phyloP scores from a whole-genome alignment of 2,329 filamentous ascomycete genomes.

The Elsinoe necatrix region DNA sequence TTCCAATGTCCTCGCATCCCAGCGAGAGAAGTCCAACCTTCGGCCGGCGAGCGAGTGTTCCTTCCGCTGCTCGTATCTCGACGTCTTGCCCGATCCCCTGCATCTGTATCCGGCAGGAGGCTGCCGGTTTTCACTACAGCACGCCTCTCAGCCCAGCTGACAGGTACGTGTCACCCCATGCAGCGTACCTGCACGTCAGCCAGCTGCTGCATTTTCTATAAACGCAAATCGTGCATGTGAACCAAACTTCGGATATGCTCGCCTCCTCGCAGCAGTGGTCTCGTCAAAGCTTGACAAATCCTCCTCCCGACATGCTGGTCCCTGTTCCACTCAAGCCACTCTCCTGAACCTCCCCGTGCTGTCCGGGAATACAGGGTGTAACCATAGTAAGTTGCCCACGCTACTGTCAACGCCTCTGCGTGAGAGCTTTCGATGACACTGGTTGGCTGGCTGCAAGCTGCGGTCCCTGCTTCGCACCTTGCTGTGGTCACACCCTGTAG shows the following conservation, averaged over 20 bases:
- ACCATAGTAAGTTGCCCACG: no score
- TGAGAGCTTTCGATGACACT: no score
- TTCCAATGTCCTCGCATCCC: not conserved
- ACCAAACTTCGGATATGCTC: not conserved
- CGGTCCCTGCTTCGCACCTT: no score
- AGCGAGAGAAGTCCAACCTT: conserved; percentile 6
- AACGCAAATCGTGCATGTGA: not conserved
- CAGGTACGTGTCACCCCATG: conserved; percentile 1
- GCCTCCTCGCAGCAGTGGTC: not conserved
- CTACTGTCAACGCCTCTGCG: no score
- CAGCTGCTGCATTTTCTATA: not conserved
- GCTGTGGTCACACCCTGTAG: no score
- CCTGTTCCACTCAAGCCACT: not conserved
- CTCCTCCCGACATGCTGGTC: not conserved
- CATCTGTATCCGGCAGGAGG: not conserved
- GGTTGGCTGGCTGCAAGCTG: no score
- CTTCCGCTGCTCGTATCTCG: not conserved
- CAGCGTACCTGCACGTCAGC: not conserved
- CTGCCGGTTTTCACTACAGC: no score
- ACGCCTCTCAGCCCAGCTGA: conserved; percentile 2
- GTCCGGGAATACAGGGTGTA: no score
- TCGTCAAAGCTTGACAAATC: not conserved
- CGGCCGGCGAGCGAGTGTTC: not conserved
- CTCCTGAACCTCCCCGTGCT: not conserved
- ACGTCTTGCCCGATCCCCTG: not conserved